Evolutionary conservation across 2,329 filamentous ascomycete species (phyloP), one percentile per base, ranked within the genome.

Genomic region (Magnaporthiopsis incrustans): DNA sequence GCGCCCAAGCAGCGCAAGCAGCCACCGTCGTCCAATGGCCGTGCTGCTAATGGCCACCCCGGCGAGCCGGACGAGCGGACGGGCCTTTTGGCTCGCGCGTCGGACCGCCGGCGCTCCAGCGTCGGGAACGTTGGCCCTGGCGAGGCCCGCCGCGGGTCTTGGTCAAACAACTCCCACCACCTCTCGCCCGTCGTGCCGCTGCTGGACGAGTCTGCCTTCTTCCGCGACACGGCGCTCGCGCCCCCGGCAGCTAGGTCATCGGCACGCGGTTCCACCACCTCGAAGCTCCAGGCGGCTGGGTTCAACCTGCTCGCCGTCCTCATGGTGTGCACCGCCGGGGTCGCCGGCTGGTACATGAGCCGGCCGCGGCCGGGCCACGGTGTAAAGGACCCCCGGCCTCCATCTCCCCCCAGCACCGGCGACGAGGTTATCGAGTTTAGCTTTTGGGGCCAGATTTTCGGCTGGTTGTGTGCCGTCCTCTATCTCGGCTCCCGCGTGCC

Each of bases 401-500:
- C 67, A 53, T 60, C 64, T n/a, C 38, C 61, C 26, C 61, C 61
- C 64, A 74, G 70, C 64, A 71, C 73, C 66, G 76, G 77, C 33
- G 76, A 77, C 50, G 77, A 78, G 32, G 79, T 82, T 59, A 82
- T 92, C 12, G 76, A 81, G 1, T 90, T 97, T 77, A 92, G 89
- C 70, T 71, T 87, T 35, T 85, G 87, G 76, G 95, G 95, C 62
- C 95, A 99, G 73, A 79, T 96, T 60, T 98, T 97, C 70, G 95
- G 95, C 53, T 98, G 96, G 77, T 82, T 98, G 60, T 98, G 94
- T 77, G 92, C 95, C 2, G 80, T 86, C 1, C 82, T 97, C 6
- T 98, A 99, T 72, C 90, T 98, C 14, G 91, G 91, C 27, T 95
- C 90, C 0, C 89, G 95, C 11, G 77, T 98, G 8, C 95, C 95